phyloP scores from a whole-genome alignment of 345 rosid genomes.

The Brassica rapa region DNA sequence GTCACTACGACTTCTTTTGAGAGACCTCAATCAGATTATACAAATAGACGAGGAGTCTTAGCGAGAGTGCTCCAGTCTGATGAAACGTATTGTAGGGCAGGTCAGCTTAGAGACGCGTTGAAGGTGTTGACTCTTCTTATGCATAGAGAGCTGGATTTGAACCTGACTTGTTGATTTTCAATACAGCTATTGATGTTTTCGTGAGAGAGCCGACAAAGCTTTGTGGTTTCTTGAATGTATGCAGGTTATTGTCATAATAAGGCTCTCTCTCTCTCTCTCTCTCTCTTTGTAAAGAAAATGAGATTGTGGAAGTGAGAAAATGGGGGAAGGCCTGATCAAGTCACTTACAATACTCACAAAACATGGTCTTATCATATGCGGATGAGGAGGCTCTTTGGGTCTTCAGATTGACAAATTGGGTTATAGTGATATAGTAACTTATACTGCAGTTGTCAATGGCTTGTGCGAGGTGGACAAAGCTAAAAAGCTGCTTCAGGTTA shows the following conservation, averaged over 20 bases:
- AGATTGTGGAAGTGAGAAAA: conserved; percentile 60
- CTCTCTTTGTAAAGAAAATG: conserved; percentile 68
- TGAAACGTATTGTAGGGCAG: conserved; percentile 90
- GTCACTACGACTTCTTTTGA: too few relatives aligned
- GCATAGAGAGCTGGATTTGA: conserved; percentile 83
- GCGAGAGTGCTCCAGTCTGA: conserved; percentile 52
- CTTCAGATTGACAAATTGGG: conserved; percentile 66
- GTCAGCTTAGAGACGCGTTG: conserved; percentile 67
- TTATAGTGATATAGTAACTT: conserved; percentile 67
- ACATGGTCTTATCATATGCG: conserved; percentile 55
- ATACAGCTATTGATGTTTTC: conserved; percentile 66
- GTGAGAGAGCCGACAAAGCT: conserved; percentile 70
- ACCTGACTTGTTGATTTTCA: conserved; percentile 66
- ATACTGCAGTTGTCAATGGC: conserved; percentile 79
- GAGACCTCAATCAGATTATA: too few relatives aligned
- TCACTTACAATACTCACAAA: conserved; percentile 77
- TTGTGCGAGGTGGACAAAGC: conserved; percentile 74
- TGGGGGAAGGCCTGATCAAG: conserved; percentile 79
- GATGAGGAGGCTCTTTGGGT: conserved; percentile 46
- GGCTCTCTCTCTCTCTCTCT: conserved; percentile 38
- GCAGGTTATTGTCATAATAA: conserved; percentile 69
- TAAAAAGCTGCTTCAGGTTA: conserved; percentile 74
- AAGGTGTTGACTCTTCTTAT: conserved; percentile 65
- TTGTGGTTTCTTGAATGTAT: conserved; percentile 69
- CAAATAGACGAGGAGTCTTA: too few relatives aligned